Evolutionary conservation across 441 rosid genomes (phyloP).

Genomic region (Syzygium malaccense): DNA sequence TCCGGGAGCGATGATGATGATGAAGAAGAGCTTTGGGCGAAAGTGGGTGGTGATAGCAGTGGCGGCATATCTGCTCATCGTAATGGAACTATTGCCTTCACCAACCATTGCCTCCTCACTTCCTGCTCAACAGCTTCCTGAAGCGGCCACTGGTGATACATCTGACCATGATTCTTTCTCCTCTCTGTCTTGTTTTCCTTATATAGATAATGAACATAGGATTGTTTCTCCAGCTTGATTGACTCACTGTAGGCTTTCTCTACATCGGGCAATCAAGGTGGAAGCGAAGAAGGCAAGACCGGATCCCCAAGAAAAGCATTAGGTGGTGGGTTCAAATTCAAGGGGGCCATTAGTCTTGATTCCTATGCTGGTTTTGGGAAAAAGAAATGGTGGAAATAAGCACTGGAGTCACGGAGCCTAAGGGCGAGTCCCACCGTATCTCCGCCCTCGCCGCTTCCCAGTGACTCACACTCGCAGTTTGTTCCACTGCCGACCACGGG

Average conservation of each 20-base stretch:
- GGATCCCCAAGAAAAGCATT: background rate
- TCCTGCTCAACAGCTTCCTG: background rate
- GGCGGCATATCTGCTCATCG: background rate
- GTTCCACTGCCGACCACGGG: too few relatives aligned
- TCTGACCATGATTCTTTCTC: background rate
- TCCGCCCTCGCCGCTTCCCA: fast-evolving
- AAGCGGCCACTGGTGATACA: background rate
- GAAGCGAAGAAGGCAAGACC: background rate
- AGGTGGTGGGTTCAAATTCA: too few relatives aligned
- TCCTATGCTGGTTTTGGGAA: background rate
- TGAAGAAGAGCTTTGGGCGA: background rate
- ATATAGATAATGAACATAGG: background rate
- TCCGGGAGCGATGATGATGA: background rate
- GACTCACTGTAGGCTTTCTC: background rate
- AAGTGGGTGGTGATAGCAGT: background rate
- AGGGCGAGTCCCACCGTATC: background rate
- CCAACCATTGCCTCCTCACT: background rate
- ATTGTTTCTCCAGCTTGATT: background rate
- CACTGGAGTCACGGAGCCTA: background rate
- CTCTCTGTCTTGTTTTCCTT: background rate
- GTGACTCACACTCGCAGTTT: too few relatives aligned
- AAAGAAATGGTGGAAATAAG: background rate
- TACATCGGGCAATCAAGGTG: background rate
- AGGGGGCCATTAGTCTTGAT: background rate
- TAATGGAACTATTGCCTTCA: background rate